A percentile compares a stretch with the other conserved stretches of the same genome.
Conservation (phyloP, 441 rosid species). For the Jatropha multifida region DNA sequence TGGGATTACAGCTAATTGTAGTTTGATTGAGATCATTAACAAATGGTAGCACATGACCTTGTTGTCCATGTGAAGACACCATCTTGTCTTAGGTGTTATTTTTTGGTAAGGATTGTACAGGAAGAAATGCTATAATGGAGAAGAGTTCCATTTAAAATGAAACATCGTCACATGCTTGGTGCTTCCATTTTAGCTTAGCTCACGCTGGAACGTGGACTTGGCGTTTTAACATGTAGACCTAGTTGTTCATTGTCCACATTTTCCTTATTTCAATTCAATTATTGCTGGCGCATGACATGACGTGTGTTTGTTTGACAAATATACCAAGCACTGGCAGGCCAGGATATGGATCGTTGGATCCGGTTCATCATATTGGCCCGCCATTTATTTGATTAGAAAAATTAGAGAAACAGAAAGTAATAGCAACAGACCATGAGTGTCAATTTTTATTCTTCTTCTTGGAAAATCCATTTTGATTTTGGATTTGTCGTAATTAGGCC, state of each 20-base stretch:
- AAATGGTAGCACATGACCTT: no score
- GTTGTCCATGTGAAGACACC: no score
- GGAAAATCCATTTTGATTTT: no score
- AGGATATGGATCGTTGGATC: not conserved
- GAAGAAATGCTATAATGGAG: not conserved
- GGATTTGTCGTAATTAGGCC: no score
- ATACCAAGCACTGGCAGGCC: not conserved
- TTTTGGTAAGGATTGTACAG: not conserved
- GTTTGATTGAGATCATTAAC: no score
- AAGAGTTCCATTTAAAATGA: not conserved
- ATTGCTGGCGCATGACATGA: not conserved
- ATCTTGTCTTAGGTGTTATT: no score
- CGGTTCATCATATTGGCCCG: not conserved
- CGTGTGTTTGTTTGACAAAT: not conserved
- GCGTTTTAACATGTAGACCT: not conserved
- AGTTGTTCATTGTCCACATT: not conserved
- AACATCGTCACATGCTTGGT: constrained; percentile 6
- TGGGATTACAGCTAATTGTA: no score
- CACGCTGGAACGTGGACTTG: not conserved
- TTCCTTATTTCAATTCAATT: not conserved
- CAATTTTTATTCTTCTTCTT: no score
- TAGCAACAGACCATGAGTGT: no score
- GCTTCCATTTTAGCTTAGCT: not conserved
- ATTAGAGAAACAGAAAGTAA: no score
- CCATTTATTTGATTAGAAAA: no score